Base-by-base conservation (phyloP, 208 protist genomes). In the Crithidia brevicula region DNA sequence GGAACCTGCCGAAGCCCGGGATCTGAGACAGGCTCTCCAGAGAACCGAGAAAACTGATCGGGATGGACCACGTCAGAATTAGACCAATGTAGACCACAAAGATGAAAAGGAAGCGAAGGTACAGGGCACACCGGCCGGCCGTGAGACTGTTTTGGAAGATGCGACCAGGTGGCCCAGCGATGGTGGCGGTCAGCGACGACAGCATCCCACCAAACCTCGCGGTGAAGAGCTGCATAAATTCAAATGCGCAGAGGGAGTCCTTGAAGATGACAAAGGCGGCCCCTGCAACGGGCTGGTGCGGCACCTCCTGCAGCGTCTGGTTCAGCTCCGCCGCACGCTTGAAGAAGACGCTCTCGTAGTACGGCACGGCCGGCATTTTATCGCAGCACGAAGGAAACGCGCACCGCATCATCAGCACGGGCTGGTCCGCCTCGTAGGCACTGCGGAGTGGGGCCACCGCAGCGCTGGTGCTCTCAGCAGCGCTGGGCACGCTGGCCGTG, bases 221-320 rank as follows among this genome's bases (percentile, higher is more conserved):
- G 8, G 79, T 67, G 65, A 92, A 91, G 40, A 96, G 66, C 61
- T 89, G 83, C 18, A 85, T 64, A 75, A 94, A 93, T 64, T 92
- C 83, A 68, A 86, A 88, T 5, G 91, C 88, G 22, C 66, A 61
- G 61, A 83, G 82, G 20, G 79, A 51, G 70, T 90, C 70, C 10
- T 40, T 72, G 82, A 96, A 96, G 8, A 92, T 56, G 59, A 96
- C 77, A 72, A 91, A 93, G 18, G 81, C 84, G 23, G 74, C 72
- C 1, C 83, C 80, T 43, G 76, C 72, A 15, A 50, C 63, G 31
- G 54, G 61, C 31, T 83, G 77, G 25, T 53, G 60, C 30, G 80
- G 66, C 40, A 89, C 81, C 45, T 67, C 42, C 43, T 72, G 64
- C 50, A 96, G 74, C 22, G 61, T 59, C 4, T 43, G 33, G 74